Evolutionary conservation across 345 rosid species (phyloP), one percentile per base, ranked within the genome.

Genomic region (Syzygium jambos): DNA sequence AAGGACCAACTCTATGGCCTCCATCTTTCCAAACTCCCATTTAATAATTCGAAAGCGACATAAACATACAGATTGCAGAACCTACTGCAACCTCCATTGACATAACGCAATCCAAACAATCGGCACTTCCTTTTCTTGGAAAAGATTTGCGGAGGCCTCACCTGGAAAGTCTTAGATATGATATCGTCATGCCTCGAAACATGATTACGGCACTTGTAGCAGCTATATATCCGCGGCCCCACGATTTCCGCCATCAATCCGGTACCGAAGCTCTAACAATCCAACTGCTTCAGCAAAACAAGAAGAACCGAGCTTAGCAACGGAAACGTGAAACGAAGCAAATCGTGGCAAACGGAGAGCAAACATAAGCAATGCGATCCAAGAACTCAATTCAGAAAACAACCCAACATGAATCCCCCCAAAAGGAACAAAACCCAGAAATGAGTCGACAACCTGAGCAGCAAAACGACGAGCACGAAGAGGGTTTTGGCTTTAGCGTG

Each of bases 81-180:
- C 55, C 85, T 2, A 84, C 43, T 5, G 25, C 38, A 59, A 86
- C 52, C 83, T 86, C 43, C 23, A 59, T 51, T 46, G 10, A 68
- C 52, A 51, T 29, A 41, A 53, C 61, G 52, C 11, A 51, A 55
- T 27, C 41, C n/a, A 5, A 49, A 84, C 84, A 30, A 38, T 30
- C 61, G 85, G 49, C 80, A 51, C 29, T 16, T 3, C 84, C 61
- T 63, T 21, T 22, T 88, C 86, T 86, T 80, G 87, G 19, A 88
- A 63, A 87, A 87, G 43, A 87, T 19, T 38, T 38, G 68, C 86
- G 89, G 46, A 38, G 84, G 85, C 83, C 65, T 85, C 89, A 97
- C 99, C 98, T 97, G 99, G 93, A 97, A 97, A 88, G 96, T 93
- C 93, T 97, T 97, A 34, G 99, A 97, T 90, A 97, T 93, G 86